These are phyloP conservation scores for Closterium sp. DNA, from an alignment of 139 green algal species.

Conservation along the genomic window DNA sequence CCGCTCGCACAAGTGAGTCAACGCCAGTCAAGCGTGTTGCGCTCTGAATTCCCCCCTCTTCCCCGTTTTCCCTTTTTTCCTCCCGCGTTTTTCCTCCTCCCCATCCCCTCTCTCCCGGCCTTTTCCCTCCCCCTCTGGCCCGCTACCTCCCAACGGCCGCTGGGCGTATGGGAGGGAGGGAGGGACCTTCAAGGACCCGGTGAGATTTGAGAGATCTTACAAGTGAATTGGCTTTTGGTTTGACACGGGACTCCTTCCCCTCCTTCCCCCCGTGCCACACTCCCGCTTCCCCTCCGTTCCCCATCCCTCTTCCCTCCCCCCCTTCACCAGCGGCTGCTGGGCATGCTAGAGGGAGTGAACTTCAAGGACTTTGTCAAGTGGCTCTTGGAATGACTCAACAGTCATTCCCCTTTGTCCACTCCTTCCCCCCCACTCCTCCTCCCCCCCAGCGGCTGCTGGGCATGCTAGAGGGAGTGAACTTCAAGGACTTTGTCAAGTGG, in stretches of 20 bases:
- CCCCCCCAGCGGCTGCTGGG: conserved; percentile 60
- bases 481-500: conserved; percentile 78
- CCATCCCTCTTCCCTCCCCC: background rate
- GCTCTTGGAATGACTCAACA: too few relatives aligned
- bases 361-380: conserved; percentile 80
- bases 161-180: too few relatives aligned
- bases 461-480: conserved; percentile 87
- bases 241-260: too few relatives aligned
- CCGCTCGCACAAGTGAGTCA: background rate
- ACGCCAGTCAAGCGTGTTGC: background rate
- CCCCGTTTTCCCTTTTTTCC: conserved; percentile 16
- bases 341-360: conserved; percentile 84
- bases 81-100: conserved; percentile 3
- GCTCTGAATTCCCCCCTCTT: background rate
- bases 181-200: too few relatives aligned
- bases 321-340: conserved; percentile 58
- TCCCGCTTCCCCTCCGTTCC: too few relatives aligned
- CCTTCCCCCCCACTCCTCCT: background rate
- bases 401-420: background rate
- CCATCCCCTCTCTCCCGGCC: background rate
- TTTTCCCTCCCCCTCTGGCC: background rate
- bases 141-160: too few relatives aligned
- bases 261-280: too few relatives aligned
- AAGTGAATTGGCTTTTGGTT: too few relatives aligned
- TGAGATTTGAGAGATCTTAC: too few relatives aligned